Evolutionary conservation across 129 eudicot species (phyloP).

Genomic region (Daucus carota): DNA sequence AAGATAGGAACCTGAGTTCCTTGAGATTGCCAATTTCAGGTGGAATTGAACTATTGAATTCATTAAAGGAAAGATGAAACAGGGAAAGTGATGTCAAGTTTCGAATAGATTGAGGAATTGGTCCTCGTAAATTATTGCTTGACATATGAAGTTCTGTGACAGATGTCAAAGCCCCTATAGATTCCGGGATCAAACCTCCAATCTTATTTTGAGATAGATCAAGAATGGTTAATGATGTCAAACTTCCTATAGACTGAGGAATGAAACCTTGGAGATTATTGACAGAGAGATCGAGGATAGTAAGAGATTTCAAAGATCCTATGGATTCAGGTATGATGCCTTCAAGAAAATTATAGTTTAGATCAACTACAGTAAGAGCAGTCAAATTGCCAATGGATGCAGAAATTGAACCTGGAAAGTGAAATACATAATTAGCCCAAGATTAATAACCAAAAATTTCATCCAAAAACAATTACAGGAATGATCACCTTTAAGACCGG

Average conservation of each 20-base stretch:
- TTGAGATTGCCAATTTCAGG: not conserved
- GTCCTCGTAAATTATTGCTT: no score
- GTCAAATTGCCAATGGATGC: no score
- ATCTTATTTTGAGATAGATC: no score
- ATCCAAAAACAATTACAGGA: no score
- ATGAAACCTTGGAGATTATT: not conserved
- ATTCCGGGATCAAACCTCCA: no score
- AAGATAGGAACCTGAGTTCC: not conserved
- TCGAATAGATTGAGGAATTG: not conserved
- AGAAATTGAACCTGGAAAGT: no score
- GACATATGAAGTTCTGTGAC: not conserved
- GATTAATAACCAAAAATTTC: no score
- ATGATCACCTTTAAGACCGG: no score
- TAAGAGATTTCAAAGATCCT: not conserved
- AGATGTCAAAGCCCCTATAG: no score
- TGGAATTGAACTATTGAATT: not conserved
- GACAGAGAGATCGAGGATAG: not conserved
- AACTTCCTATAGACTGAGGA: not conserved
- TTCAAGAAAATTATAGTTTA: not conserved
- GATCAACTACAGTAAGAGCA: constrained; percentile 1
- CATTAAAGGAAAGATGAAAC: not conserved
- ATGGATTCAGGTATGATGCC: not conserved
- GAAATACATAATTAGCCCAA: no score
- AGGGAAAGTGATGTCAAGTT: not conserved
- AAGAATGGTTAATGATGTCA: constrained; percentile 5